Base-by-base conservation (phyloP, 495 filamentous ascomycete genomes). In the Parmelia sp. region DNA sequence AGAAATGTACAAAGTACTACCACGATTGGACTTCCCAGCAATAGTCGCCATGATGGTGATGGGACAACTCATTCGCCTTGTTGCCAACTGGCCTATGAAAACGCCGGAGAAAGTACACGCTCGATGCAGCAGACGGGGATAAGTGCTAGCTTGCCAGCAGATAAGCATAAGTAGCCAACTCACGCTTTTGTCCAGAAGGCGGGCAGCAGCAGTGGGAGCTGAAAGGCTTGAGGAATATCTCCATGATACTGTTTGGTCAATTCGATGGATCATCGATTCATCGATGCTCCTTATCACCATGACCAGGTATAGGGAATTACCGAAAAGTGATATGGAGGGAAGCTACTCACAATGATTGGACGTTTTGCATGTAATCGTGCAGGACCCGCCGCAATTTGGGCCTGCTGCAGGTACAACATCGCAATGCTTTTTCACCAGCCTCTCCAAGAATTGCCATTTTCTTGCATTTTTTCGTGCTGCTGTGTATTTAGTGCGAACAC, bases 331-430 rank as follows among this genome's bases (percentile, higher is more conserved):
- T 1, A 5, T 3, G n/a, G n/a, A n/a, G n/a, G n/a, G n/a, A n/a
- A n/a, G n/a, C 25, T 0, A 51, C 6, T 21, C 19, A 5, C 25
- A 51, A 2, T 29, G 0, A 27, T 4, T 27, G 23, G 47, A 29
- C 23, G 3, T 4, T 4, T 51, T 10, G 47, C 5, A 27, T 14
- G 47, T 51, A 51, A 29, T 17, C 4, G 25, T 51, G 47, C 47
- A 49, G 45, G 23, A 49, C 45, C 21, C 4, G n/a, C 21, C 19
- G 44, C 21, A 47, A 23, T 14, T n/a, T 5, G 47, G 25, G 23
- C 47, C 25, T 27, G 47, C 47, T 51, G 47, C 47, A 51, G 47
- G 47, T 51, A 51, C 47, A 25, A 29, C 47, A 29, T 51, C 15
- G 47, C 12, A 27, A 51, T 51, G 47, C 8, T 51, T 51, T 12